Conservation (phyloP, 2,329 filamentous ascomycete genomes). For the Hypoxylon sp. region DNA sequence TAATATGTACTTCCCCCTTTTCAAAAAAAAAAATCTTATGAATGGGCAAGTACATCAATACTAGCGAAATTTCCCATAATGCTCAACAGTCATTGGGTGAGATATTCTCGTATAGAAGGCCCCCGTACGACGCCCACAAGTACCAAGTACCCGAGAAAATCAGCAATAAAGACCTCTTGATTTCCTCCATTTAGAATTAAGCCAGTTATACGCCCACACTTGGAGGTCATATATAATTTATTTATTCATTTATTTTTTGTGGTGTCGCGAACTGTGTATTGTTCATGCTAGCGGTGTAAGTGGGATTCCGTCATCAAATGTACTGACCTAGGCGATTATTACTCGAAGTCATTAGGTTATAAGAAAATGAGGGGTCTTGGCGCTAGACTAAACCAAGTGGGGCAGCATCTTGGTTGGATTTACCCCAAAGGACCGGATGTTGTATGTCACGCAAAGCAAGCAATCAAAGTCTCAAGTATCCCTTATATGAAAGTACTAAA, state of each 20-base stretch:
- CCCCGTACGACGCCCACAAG: not conserved
- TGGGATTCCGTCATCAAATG: too few relatives aligned
- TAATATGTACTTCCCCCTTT: not conserved
- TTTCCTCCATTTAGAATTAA: not conserved
- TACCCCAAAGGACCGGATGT: not conserved
- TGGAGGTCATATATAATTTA: not conserved
- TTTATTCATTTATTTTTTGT: not conserved
- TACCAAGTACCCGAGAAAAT: slow-evolving; percentile 2
- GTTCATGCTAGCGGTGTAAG: not conserved
- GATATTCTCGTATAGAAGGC: slow-evolving; percentile 1
- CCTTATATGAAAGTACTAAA: not conserved
- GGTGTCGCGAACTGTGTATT: not conserved
- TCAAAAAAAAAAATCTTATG: too few relatives aligned
- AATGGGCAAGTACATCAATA: too few relatives aligned
- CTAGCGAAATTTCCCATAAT: not conserved
- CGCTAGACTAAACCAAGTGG: not conserved
- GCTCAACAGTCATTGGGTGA: too few relatives aligned
- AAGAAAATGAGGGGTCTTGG: not conserved
- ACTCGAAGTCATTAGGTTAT: not conserved
- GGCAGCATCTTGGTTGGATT: not conserved
- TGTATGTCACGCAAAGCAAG: not conserved
- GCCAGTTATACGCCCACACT: not conserved
- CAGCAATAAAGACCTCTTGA: not conserved
- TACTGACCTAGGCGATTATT: not conserved
- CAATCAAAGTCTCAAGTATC: not conserved